Percentiles rank a stretch among this genome's conserved stretches.
Evolutionary conservation across 148 eudicot species (phyloP).

Genomic region (Chenopodium suecicum): DNA sequence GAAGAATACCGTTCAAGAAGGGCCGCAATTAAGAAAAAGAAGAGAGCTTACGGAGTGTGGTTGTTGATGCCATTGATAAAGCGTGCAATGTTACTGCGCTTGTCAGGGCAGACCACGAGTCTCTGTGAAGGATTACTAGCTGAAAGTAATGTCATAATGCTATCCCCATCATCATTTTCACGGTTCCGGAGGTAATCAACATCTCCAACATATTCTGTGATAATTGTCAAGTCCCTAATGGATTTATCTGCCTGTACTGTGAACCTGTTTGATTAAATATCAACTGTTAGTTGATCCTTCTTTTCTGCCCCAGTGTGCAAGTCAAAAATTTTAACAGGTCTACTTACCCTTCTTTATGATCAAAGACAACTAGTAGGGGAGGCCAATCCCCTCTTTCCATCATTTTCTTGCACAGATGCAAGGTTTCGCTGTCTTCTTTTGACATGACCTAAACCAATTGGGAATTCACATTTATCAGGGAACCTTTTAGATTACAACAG

Average conservation of each 20-base stretch:
- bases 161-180: constrained; percentile 87
- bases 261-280: constrained; percentile 46
- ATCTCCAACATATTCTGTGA: constrained; percentile 95
- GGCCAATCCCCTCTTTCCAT: constrained; percentile 96
- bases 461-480: constrained; percentile 18
- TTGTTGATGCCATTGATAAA: constrained; percentile 97
- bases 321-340: background rate
- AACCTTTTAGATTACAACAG: constrained; percentile 1
- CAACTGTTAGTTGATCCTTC: constrained; percentile 8
- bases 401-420: constrained; percentile 72
- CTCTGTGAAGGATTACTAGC: constrained; percentile 59
- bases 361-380: constrained; percentile 90
- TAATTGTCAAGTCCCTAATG: constrained; percentile 80
- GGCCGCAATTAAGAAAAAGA: background rate
- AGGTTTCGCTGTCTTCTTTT: constrained; percentile 61
- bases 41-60: constrained; percentile 64
- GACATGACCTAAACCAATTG: constrained; percentile 54
- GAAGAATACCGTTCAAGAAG: background rate
- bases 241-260: constrained; percentile 87
- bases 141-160: constrained; percentile 89
- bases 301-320: background rate
- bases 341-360: constrained; percentile 83
- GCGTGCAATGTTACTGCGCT: constrained; percentile 89
- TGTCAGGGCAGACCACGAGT: constrained; percentile 95
- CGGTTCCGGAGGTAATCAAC: constrained; percentile 85